Base-by-base conservation (phyloP, 306 rosid species). In the Oemleria cerasiformis region DNA sequence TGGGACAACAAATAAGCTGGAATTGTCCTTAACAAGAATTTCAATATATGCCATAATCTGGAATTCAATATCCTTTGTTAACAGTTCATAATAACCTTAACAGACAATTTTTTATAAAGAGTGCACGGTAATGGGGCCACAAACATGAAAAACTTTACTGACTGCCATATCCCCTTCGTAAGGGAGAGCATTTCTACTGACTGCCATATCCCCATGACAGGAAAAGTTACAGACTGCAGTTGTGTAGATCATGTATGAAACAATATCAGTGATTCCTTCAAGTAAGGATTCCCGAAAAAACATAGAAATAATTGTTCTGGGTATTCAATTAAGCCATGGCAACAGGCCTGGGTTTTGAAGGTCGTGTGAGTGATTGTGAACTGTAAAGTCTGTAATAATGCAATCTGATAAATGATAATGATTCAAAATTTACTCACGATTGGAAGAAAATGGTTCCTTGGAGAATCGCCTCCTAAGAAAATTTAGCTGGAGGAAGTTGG, bases 161-260 rank as follows among this genome's bases (percentile, higher is more conserved):
- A 92, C 97, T 63, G 92, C 77, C 83, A 86, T 62, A 68, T 85
- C 90, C 54, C 98, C 97, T 62, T 79, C 86, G 84, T 88, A 92
- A 59, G 79, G 85, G 51, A 90, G 23, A 74, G 88, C 82, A 48
- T 3, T 25, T 25, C 30, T 25, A 25, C 30, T 25, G 30, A 25
- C 30, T 25, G 30, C 49, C 49, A 5, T 8, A 44, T 3, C 15
- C 49, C 4, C 14, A 44, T 44, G 49, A 44, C 49, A 44, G 12
- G 4, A 44, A 10, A 13, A 9, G 12, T 44, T 11, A 44, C 49
- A 44, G 12, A 44, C 7, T 44, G 49, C 49, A 44, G 49, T 44
- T 44, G 7, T 4, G 49, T 44, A 50, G 4, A 50, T 50, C 11
- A 50, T 50, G 16, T 20, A 50, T 17, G 56, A 50, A 50, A 50